Evolutionary conservation across 495 filamentous ascomycete species (phyloP).

Genomic region (Talaromyces ruber): DNA sequence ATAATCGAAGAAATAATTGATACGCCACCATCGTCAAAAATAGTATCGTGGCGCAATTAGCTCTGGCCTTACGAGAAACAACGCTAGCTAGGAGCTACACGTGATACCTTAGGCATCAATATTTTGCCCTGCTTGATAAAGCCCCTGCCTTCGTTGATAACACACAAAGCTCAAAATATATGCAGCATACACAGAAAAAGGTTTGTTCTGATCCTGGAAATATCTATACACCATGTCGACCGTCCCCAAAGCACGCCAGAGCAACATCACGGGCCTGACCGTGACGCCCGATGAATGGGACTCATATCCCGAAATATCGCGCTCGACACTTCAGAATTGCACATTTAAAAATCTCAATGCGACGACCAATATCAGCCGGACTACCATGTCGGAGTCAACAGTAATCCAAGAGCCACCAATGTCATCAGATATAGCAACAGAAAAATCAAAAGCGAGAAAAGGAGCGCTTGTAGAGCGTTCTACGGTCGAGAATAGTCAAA

Average conservation of each 20-base stretch:
- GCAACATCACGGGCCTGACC: conserved; percentile 4
- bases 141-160: background rate
- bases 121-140: conserved; percentile 1
- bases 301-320: conserved; percentile 11
- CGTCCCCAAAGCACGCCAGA: conserved; percentile 6
- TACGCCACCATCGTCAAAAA: background rate
- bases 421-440: background rate
- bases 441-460: background rate
- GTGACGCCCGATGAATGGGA: conserved; percentile 10
- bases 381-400: background rate
- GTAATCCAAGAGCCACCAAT: background rate
- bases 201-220: too few relatives aligned
- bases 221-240: conserved; percentile 6
- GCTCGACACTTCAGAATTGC: conserved; percentile 13
- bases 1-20: too few relatives aligned
- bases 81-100: background rate
- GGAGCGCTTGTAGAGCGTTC: background rate
- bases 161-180: background rate
- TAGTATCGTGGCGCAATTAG: background rate
- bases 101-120: conserved; percentile 7
- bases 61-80: background rate
- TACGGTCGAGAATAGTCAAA: background rate
- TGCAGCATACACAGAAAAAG: too few relatives aligned
- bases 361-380: conserved; percentile 10
- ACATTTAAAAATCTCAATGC: conserved; percentile 12